Evolutionary conservation across 768 basidiomycete genomes (phyloP).

Genomic region (Leccinum uliginosum): DNA sequence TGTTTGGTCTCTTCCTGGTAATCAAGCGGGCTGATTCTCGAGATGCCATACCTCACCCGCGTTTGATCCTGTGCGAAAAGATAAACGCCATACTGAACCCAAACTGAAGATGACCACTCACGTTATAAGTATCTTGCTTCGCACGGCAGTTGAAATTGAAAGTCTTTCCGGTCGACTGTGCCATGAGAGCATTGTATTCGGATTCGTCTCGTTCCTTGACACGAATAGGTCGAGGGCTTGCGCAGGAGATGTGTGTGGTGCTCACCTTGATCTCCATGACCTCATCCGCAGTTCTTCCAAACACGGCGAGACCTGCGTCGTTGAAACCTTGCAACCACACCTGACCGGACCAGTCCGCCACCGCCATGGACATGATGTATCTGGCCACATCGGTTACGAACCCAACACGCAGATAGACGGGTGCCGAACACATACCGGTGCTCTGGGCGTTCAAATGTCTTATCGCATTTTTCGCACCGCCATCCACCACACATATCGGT

Average conservation of each 20-base stretch:
- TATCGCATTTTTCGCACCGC: conserved; percentile 92
- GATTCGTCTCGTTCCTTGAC: conserved; percentile 55
- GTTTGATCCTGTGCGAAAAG: conserved; percentile 56
- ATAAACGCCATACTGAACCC: not conserved
- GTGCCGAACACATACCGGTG: conserved; percentile 56
- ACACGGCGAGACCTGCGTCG: conserved; percentile 74
- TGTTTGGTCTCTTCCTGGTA: conserved; percentile 62
- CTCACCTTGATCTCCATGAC: conserved; percentile 67
- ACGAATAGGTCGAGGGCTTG: not conserved
- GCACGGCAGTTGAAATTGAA: conserved; percentile 86
- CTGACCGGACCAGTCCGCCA: conserved; percentile 87
- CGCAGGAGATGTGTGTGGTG: not conserved
- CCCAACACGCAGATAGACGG: not conserved
- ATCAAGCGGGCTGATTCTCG: conserved; percentile 59
- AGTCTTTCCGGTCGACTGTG: conserved; percentile 59
- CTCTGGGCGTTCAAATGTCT: conserved; percentile 63
- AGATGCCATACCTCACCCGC: conserved; percentile 80
- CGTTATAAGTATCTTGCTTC: conserved; percentile 82
- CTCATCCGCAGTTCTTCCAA: conserved; percentile 77
- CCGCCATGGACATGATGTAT: conserved; percentile 80
- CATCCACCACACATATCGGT: conserved; percentile 63
- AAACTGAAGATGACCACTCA: conserved; percentile 33
- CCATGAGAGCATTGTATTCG: conserved; percentile 55
- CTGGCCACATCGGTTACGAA: conserved; percentile 31
- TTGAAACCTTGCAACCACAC: conserved; percentile 96